Base-by-base conservation (phyloP, 2,329 filamentous ascomycete species). In the Fusarium aywerte region DNA sequence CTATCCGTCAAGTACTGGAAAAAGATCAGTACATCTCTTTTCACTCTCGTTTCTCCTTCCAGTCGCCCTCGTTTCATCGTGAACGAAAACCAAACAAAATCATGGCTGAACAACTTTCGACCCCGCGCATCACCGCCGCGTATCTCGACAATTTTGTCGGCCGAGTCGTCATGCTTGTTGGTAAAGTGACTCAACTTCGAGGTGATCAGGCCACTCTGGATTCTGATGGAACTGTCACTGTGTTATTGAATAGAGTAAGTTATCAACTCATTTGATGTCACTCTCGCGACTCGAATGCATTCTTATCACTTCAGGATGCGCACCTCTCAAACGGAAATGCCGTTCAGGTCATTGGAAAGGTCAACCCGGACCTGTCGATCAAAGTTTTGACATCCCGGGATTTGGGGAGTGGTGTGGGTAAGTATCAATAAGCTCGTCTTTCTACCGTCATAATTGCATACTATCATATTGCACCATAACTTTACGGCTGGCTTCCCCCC, bases 121-220 rank as follows among this genome's bases (percentile, higher is more conserved):
- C 93, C 47, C 95, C 96, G 29, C 93, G 96, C 78, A 88, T 97
- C 77, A 92, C 92, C 45, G 91, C 91, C 52, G 81, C 85, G 38
- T 91, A 95, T 80, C 90, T 98, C 58, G 88, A 93, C 76, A 84
- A 85, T 74, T 97, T 94, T 81, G 84, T 89, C 69, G 84, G 84
- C 69, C 86, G 87, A 68, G 92, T 91, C 65, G 92, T 98, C 65
- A 93, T 93, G 72, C 84, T 98, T 55, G 85, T 97, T 7, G 96
- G 96, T 73, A 93, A 91, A 73, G 93, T 98, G 44, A 86, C 87
- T 5, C 90, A 96, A 73, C 84, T 98, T 23, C 89, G 90, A 50
- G 94, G 94, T 69, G 92, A 96, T 51, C 86, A 87, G 49, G 95
- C 93, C 0, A 88, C 89, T 7, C 86, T 98, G 29, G 93, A 97